Percentiles rank a stretch among this genome's conserved stretches.
phyloP scores from a whole-genome alignment of 108 stramenopile genomes.

The Nannochloropsis salina region DNA sequence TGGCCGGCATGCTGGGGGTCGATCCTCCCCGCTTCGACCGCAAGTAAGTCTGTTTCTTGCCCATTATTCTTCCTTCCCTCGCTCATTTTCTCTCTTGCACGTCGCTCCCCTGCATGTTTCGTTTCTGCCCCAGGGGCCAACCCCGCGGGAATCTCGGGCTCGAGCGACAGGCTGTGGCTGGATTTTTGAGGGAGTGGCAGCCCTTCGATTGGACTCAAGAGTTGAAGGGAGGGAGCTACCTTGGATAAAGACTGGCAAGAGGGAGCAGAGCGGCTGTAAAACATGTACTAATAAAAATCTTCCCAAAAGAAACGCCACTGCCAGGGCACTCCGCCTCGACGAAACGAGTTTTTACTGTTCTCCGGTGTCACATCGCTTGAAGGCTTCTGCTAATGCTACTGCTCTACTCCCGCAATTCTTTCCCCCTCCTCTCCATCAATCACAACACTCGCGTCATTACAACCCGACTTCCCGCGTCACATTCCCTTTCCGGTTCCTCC shows the following conservation, averaged over 20 bases:
- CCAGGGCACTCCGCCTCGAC: too few relatives aligned
- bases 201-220: constrained; percentile 42
- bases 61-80: neutral
- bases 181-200: constrained; percentile 35
- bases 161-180: constrained; percentile 28
- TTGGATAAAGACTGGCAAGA: neutral
- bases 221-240: constrained; percentile 27
- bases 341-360: too few relatives aligned
- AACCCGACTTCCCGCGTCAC: too few relatives aligned
- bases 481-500: too few relatives aligned
- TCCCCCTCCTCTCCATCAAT: too few relatives aligned
- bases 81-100: neutral
- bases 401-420: too few relatives aligned
- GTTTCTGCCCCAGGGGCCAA: neutral
- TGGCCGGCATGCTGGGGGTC: constrained; percentile 38
- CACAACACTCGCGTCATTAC: too few relatives aligned
- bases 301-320: too few relatives aligned
- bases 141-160: neutral
- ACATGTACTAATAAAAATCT: too few relatives aligned
- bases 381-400: too few relatives aligned
- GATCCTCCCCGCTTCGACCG: constrained; percentile 43
- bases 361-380: too few relatives aligned
- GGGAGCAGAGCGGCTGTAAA: neutral
- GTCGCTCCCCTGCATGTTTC: neutral
- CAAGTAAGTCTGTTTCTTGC: neutral